Evolutionary conservation across 371 early-diverging fungal species (phyloP).

Genomic region (Aphelidium insulamus): DNA sequence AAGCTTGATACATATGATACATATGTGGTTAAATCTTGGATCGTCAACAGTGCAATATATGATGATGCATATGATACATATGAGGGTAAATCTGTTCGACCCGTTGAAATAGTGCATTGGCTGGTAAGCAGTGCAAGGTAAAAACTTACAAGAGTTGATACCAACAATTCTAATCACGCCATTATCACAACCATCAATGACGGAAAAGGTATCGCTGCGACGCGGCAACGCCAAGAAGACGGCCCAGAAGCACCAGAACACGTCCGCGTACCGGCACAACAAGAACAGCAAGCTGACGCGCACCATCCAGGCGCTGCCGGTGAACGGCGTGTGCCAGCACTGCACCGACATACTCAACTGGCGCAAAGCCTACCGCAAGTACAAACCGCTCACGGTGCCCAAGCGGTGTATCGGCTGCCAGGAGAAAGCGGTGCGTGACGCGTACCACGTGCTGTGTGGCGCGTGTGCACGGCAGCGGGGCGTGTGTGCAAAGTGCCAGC

Average conservation of each 20-base stretch:
- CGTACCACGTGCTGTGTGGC: slow-evolving; percentile 85
- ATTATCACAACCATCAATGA: too few relatives aligned
- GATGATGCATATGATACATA: too few relatives aligned
- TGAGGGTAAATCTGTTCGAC: too few relatives aligned
- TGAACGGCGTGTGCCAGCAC: slow-evolving; percentile 62
- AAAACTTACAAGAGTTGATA: too few relatives aligned
- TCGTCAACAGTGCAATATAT: too few relatives aligned
- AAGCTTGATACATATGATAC: too few relatives aligned
- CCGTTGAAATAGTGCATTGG: too few relatives aligned
- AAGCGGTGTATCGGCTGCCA: slow-evolving; percentile 63
- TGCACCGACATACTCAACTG: slow-evolving; percentile 76
- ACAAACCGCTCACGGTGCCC: slow-evolving; percentile 77
- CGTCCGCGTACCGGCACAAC: slow-evolving; percentile 62
- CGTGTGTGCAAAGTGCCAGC: slow-evolving; percentile 84
- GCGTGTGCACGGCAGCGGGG: slow-evolving; percentile 50
- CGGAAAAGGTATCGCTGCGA: slow-evolving; percentile 21
- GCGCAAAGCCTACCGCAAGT: slow-evolving; percentile 84
- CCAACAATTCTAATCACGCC: too few relatives aligned
- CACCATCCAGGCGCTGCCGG: slow-evolving; percentile 47
- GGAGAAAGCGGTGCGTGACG: slow-evolving; percentile 66
- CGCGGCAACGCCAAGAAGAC: slow-evolving; percentile 41
- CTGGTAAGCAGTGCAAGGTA: too few relatives aligned
- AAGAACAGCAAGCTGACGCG: slow-evolving; percentile 55
- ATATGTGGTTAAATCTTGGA: too few relatives aligned
- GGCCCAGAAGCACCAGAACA: slow-evolving; percentile 72